These are phyloP conservation scores for Aspergillus pseudoviridinutans DNA, from an alignment of 2,329 filamentous ascomycete genomes.

Conservation along the genomic window DNA sequence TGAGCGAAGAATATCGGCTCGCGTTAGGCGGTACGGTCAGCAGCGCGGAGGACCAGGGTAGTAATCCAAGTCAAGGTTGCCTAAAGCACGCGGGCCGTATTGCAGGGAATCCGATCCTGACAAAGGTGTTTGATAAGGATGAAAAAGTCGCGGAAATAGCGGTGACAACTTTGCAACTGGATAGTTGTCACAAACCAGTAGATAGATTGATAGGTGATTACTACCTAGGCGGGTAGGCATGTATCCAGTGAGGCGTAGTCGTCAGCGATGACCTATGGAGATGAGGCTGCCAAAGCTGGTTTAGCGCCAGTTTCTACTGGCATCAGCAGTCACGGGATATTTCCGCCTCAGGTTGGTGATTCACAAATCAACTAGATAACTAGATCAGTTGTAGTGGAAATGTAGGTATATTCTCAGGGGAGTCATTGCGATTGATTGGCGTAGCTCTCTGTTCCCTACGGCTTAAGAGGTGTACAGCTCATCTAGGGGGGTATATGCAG, in stretches of 20 bases:
- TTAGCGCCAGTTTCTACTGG: conserved; percentile 20
- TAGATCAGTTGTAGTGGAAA: not conserved
- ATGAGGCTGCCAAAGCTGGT: conserved; percentile 16
- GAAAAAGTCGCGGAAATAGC: not conserved
- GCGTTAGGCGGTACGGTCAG: conserved; percentile 12
- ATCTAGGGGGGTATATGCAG: not conserved
- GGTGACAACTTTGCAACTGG: not conserved
- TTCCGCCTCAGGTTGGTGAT: conserved; percentile 4
- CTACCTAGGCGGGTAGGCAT: conserved; percentile 1
- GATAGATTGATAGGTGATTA: conserved; percentile 3
- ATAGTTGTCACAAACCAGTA: conserved; percentile 3
- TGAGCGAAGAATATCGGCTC: conserved; percentile 20
- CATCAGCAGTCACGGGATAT: conserved; percentile 27
- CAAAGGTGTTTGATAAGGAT: not conserved
- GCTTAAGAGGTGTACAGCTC: not conserved
- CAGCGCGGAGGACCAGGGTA: conserved; percentile 1
- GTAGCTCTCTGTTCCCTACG: not conserved
- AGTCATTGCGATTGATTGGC: not conserved
- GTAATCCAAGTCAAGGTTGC: conserved; percentile 15
- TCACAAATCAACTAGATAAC: not conserved
- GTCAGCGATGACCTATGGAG: conserved; percentile 19
- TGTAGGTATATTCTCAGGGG: too few species aligned
- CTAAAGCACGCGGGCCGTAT: conserved; percentile 15
- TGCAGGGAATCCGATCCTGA: not conserved
- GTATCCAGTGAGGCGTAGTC: conserved; percentile 18